Evolutionary conservation across 495 filamentous ascomycete species (phyloP).

Genomic region (Penicillium cinerascens): DNA sequence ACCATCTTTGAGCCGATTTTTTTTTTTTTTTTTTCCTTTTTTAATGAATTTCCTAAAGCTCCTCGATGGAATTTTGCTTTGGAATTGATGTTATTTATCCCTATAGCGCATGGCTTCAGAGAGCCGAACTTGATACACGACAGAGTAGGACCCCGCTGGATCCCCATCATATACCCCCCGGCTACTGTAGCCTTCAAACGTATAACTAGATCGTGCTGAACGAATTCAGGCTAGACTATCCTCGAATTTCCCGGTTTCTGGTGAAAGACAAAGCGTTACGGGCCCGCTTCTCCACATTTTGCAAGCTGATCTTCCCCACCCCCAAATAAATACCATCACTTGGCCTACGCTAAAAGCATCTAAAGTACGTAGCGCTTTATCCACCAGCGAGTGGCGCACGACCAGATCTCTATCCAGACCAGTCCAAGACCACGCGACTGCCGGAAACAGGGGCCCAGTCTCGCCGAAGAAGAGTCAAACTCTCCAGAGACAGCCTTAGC

Average conservation of each 20-base stretch:
- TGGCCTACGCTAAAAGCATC: background rate
- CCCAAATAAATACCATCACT: background rate
- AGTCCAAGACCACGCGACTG: background rate
- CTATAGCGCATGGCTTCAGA: background rate
- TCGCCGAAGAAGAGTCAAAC: background rate
- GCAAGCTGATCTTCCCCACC: slow-evolving; percentile 16
- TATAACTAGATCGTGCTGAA: background rate
- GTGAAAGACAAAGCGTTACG: background rate
- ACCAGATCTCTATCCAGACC: background rate
- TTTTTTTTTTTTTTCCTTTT: background rate
- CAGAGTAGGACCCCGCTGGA: background rate
- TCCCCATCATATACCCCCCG: background rate
- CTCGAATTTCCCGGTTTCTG: slow-evolving; percentile 1
- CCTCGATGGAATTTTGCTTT: background rate
- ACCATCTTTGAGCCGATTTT: background rate
- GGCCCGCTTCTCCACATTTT: slow-evolving; percentile 16
- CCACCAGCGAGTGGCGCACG: background rate
- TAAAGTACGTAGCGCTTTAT: background rate
- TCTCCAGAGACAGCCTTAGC: background rate
- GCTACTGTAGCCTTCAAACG: background rate
- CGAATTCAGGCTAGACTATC: background rate
- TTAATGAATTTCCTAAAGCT: background rate
- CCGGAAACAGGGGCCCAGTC: background rate
- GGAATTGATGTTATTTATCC: background rate
- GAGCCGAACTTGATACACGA: background rate